Percentiles rank a stretch among this genome's conserved stretches.
These are phyloP conservation scores for Ophiobolus disseminans DNA, from an alignment of 2,329 filamentous ascomycete genomes.

Conservation along the genomic window DNA sequence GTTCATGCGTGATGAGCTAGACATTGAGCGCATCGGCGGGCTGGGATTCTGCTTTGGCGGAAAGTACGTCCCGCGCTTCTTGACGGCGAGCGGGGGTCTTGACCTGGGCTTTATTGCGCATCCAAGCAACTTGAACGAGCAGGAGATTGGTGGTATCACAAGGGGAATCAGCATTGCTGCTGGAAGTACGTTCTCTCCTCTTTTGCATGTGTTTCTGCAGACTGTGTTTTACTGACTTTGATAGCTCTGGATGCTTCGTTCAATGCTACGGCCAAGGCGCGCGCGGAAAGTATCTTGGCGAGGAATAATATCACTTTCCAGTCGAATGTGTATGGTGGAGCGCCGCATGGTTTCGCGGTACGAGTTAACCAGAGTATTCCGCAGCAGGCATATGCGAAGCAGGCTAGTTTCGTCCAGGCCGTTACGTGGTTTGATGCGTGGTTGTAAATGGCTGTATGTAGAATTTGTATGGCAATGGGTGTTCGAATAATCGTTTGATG, in stretches of 20 bases:
- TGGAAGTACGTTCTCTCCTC: slow-evolving; percentile 49
- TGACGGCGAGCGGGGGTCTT: slow-evolving; percentile 58
- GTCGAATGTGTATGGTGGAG: slow-evolving; percentile 39
- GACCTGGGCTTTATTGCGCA: slow-evolving; percentile 73
- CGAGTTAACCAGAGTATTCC: slow-evolving; percentile 37
- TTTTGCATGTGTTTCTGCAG: too few species aligned
- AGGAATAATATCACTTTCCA: slow-evolving; percentile 42
- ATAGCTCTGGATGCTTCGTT: slow-evolving; percentile 30
- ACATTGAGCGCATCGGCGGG: slow-evolving; percentile 64
- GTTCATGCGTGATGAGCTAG: slow-evolving; percentile 64
- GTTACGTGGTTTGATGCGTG: slow-evolving; percentile 49
- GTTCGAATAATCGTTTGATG: too few species aligned
- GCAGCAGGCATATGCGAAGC: slow-evolving; percentile 46
- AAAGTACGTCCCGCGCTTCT: slow-evolving; percentile 74
- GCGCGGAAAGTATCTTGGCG: slow-evolving; percentile 35
- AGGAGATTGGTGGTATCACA: slow-evolving; percentile 69
- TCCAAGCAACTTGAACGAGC: slow-evolving; percentile 71
- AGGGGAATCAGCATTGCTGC: slow-evolving; percentile 73
- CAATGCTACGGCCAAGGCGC: slow-evolving; percentile 20
- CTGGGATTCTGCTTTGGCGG: slow-evolving; percentile 78
- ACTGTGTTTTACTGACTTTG: slow-evolving; percentile 13
- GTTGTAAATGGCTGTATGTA: too few species aligned
- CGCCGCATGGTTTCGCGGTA: slow-evolving; percentile 47
- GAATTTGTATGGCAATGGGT: too few species aligned
- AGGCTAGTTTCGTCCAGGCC: slow-evolving; percentile 45